phyloP scores from a whole-genome alignment of 495 filamentous ascomycete species.

The Neurospora tetraspora region DNA sequence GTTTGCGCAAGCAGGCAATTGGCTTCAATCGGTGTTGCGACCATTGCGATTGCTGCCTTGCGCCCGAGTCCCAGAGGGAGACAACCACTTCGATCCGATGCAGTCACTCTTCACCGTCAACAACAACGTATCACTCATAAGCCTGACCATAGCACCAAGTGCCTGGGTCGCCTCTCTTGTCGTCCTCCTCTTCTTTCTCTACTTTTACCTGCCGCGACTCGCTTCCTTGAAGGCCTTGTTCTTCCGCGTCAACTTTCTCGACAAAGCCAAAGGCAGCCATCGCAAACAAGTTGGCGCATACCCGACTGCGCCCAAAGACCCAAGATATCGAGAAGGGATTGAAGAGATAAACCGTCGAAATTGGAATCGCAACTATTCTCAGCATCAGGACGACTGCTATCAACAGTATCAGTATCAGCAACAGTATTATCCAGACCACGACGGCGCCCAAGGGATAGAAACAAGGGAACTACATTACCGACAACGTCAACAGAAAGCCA shows the following conservation, averaged over 20 bases:
- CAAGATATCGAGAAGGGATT: neutral
- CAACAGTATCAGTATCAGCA: neutral
- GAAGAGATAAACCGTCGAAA: neutral
- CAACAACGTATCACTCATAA: constrained; percentile 44
- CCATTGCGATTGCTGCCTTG: neutral
- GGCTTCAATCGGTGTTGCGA: neutral
- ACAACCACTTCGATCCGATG: constrained; percentile 30
- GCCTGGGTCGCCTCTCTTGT: constrained; percentile 41
- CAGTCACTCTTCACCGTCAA: constrained; percentile 41
- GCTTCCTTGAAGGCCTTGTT: constrained; percentile 6
- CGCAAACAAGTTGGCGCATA: neutral
- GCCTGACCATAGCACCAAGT: constrained; percentile 42
- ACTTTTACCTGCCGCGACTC: constrained; percentile 35
- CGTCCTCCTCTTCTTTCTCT: constrained; percentile 39
- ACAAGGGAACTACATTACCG: neutral
- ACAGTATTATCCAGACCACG: neutral
- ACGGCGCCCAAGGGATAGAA: neutral
- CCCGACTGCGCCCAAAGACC: neutral
- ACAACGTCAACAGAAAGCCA: constrained; percentile 7
- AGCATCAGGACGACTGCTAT: neutral
- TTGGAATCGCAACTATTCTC: neutral
- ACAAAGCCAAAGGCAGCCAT: neutral
- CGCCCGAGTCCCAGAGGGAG: neutral
- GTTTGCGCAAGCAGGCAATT: neutral
- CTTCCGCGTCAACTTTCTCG: constrained; percentile 2